These are phyloP conservation scores for Aspergillus candidus DNA, from an alignment of 2,329 filamentous ascomycete genomes.

Conservation along the genomic window DNA sequence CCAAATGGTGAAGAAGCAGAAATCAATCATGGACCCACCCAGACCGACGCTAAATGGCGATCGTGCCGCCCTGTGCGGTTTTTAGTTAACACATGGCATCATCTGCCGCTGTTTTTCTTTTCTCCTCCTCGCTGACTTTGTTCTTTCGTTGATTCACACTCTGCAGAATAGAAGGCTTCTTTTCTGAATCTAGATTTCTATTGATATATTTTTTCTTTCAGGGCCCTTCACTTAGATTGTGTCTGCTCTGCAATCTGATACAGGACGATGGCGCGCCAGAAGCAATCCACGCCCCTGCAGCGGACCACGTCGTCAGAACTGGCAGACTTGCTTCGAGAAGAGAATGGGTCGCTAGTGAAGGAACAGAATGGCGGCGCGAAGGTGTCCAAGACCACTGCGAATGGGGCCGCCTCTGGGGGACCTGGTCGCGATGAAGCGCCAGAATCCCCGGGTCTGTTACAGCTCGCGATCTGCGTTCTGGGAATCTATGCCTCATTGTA, in stretches of 20 bases:
- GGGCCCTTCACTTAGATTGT: neutral
- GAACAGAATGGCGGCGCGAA: constrained; percentile 28
- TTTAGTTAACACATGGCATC: constrained; percentile 35
- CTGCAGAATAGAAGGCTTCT: too few species aligned
- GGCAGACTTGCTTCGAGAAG: constrained; percentile 38
- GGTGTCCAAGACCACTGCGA: constrained; percentile 7
- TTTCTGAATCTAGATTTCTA: too few species aligned
- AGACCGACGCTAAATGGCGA: neutral
- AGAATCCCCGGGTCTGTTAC: constrained; percentile 55
- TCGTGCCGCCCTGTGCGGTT: constrained; percentile 5
- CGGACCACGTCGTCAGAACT: constrained; percentile 63
- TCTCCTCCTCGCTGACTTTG: neutral
- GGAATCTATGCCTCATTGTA: constrained; percentile 98
- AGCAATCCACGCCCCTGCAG: constrained; percentile 60
- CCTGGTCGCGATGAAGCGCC: constrained; percentile 22
- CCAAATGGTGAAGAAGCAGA: too few species aligned
- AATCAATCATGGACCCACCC: too few species aligned
- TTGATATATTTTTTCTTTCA: neutral
- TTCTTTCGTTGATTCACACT: too few species aligned
- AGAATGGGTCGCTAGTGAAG: constrained; percentile 22
- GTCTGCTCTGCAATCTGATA: neutral
- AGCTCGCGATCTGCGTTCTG: constrained; percentile 79
- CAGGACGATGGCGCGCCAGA: constrained; percentile 60
- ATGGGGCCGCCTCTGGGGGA: constrained; percentile 17
- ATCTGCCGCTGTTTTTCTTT: constrained; percentile 5